Evolutionary conservation across 805 yeast species (phyloP).

Genomic region (Saturnispora serradocipensis): DNA sequence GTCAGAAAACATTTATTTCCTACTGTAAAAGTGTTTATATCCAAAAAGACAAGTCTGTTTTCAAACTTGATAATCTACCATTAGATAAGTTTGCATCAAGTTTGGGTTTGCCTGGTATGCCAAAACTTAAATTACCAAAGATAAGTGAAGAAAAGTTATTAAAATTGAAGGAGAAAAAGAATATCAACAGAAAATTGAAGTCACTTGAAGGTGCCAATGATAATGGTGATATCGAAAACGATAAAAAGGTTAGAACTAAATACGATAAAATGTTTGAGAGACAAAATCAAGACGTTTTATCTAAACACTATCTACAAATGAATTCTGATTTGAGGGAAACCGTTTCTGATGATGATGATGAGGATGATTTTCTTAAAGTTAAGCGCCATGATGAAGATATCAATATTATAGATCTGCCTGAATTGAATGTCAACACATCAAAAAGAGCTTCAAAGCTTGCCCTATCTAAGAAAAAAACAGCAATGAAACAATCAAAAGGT

Average conservation of each 20-base stretch:
- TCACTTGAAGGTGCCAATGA: slow-evolving; percentile 48
- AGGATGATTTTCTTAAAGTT: slow-evolving; percentile 71
- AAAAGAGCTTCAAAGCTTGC: slow-evolving; percentile 82
- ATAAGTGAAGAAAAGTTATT: slow-evolving; percentile 36
- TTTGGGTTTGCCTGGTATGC: slow-evolving; percentile 93
- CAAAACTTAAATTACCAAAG: slow-evolving; percentile 68
- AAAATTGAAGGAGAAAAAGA: slow-evolving; percentile 62
- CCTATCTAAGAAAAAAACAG: slow-evolving; percentile 69
- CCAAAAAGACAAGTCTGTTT: slow-evolving; percentile 81
- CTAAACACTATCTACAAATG: slow-evolving; percentile 78
- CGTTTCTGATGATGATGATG: slow-evolving; percentile 35
- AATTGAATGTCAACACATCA: slow-evolving; percentile 48
- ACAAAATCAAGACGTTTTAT: slow-evolving; percentile 81
- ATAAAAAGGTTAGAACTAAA: slow-evolving; percentile 62
- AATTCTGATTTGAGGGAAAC: slow-evolving; percentile 36
- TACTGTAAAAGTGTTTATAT: slow-evolving; percentile 77
- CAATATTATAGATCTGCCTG: slow-evolving; percentile 55
- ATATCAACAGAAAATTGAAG: slow-evolving; percentile 63
- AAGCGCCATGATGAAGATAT: slow-evolving; percentile 71
- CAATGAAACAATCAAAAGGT: slow-evolving; percentile 46
- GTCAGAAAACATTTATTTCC: slow-evolving; percentile 91
- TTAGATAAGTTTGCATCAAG: slow-evolving; percentile 79
- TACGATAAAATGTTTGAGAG: slow-evolving; percentile 95
- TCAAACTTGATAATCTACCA: slow-evolving; percentile 68
- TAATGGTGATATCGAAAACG: slow-evolving; percentile 49